phyloP scores from a whole-genome alignment of 2,329 filamentous ascomycete species.

The Rachicladosporium sp. region DNA sequence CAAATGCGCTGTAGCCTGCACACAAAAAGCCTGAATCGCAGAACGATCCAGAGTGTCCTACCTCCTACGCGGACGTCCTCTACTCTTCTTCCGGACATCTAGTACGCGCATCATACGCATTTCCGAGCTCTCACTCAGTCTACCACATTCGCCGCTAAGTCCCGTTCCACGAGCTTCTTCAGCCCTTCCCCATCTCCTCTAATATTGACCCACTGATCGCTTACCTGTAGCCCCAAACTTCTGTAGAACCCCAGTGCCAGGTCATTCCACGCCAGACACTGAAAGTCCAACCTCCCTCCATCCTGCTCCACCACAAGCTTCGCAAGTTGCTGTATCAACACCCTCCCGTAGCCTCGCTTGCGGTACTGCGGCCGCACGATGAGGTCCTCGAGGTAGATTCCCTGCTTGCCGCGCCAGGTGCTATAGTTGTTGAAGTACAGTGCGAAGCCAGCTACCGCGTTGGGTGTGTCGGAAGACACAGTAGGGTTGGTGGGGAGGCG shows the following conservation, averaged over 20 bases:
- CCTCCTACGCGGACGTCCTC: no score
- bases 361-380: conserved; percentile 62
- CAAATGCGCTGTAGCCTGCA: no score
- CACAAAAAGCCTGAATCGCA: no score
- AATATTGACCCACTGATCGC: conserved; percentile 65
- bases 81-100: no score
- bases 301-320: conserved; percentile 60
- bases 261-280: conserved; percentile 85
- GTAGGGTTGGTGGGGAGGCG: conserved; percentile 22
- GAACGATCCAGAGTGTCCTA: no score
- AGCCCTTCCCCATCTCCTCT: conserved; percentile 58
- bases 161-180: conserved; percentile 40
- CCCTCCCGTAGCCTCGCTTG: conserved; percentile 67
- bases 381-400: conserved; percentile 90
- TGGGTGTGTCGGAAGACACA: conserved; percentile 28
- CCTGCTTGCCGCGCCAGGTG: conserved; percentile 78
- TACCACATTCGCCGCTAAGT: background rate
- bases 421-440: conserved; percentile 94
- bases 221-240: conserved; percentile 47
- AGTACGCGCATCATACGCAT: no score
- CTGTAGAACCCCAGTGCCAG: conserved; percentile 79
- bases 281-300: conserved; percentile 76
- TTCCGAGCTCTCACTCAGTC: no score
- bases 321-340: conserved; percentile 64
- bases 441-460: conserved; percentile 58